Conservation (phyloP, 176 grass and related monocot genomes). For the Carex littledalei region DNA sequence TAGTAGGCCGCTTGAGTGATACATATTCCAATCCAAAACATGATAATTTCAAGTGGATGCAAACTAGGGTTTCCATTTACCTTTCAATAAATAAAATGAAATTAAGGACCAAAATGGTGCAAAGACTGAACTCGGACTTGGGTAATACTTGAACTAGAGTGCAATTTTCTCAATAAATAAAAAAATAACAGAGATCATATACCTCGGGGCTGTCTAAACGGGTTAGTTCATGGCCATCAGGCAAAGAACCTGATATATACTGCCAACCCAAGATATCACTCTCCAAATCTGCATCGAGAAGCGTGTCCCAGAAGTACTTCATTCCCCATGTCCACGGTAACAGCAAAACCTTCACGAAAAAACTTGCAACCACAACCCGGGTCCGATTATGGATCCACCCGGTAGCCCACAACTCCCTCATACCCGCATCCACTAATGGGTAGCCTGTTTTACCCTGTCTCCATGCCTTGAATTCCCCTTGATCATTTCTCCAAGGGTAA, state of each 20-base stretch:
- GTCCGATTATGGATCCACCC: constrained; percentile 88
- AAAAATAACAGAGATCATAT: constrained; percentile 19
- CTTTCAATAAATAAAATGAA: neutral
- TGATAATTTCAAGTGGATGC: neutral
- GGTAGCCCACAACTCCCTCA: constrained; percentile 98
- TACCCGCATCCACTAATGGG: constrained; percentile 93
- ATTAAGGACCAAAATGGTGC: neutral
- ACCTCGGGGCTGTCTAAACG: constrained; percentile 87
- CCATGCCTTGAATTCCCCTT: constrained; percentile 75
- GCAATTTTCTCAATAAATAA: neutral
- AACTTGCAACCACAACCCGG: constrained; percentile 75
- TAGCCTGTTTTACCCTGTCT: constrained; percentile 90
- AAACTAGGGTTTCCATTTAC: neutral
- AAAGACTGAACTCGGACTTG: neutral
- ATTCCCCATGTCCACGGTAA: constrained; percentile 94
- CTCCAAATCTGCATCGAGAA: constrained; percentile 90
- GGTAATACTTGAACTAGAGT: neutral
- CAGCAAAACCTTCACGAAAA: constrained; percentile 77
- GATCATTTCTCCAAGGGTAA: constrained; percentile 72
- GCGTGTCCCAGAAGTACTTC: constrained; percentile 96
- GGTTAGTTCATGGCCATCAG: constrained; percentile 90
- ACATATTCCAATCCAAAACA: neutral
- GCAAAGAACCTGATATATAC: constrained; percentile 89
- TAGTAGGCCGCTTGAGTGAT: neutral
- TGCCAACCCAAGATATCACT: constrained; percentile 97